Conservation (phyloP, 352 stramenopile genomes). For the Pythium plurisporium region DNA sequence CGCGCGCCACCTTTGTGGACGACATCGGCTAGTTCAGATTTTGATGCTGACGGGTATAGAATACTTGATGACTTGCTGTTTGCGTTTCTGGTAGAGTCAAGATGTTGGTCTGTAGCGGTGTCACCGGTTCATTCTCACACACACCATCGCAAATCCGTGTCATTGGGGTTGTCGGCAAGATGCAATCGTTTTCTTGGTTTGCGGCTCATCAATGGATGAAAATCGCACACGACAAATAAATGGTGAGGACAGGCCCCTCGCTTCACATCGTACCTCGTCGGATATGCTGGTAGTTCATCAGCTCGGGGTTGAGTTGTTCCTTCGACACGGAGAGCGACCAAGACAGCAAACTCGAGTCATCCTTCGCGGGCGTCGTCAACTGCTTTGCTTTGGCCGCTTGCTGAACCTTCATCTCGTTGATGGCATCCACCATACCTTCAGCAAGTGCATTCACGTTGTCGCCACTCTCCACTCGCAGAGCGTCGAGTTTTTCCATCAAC, state of each 20-base stretch:
- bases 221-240: neutral
- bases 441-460: slow-evolving; percentile 60
- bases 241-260: neutral
- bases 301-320: slow-evolving; percentile 42
- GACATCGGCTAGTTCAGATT: neutral
- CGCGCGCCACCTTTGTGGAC: neutral
- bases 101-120: neutral
- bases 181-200: neutral
- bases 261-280: slow-evolving; percentile 75
- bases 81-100: neutral
- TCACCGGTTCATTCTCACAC: neutral
- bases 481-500: slow-evolving; percentile 59
- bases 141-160: neutral
- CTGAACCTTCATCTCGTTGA: slow-evolving; percentile 24
- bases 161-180: no score
- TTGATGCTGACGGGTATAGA: neutral
- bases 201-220: neutral
- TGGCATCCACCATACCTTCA: slow-evolving; percentile 43
- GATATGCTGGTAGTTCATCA: slow-evolving; percentile 64
- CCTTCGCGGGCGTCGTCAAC: slow-evolving; percentile 47
- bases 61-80: neutral
- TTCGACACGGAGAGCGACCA: slow-evolving; percentile 32
- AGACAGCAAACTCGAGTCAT: slow-evolving; percentile 54
- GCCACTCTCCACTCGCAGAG: slow-evolving; percentile 44
- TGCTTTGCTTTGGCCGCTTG: slow-evolving; percentile 47